Evolutionary conservation across 2,329 filamentous ascomycete genomes (phyloP).

Genomic region (Elsinoe batatas): DNA sequence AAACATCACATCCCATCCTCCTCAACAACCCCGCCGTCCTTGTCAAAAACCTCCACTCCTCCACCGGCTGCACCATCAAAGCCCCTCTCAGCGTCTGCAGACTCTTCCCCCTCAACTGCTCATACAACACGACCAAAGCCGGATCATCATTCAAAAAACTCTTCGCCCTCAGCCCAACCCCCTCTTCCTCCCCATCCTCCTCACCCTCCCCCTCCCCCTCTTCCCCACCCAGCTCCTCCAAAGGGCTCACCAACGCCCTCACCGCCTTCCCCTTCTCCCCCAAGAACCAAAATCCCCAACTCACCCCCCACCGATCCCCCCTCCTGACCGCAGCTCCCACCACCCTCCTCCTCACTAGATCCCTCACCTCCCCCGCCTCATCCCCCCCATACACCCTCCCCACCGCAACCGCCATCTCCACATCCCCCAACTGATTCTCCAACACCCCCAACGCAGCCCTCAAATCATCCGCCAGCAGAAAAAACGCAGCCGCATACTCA

Average conservation of each 20-base stretch:
- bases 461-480: constrained; percentile 76
- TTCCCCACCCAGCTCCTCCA: constrained; percentile 54
- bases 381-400: constrained; percentile 84
- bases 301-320: constrained; percentile 86
- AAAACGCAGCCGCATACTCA: constrained; percentile 92
- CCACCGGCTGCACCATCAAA: constrained; percentile 63
- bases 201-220: background rate
- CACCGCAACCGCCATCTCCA: constrained; percentile 83
- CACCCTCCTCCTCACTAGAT: constrained; percentile 69
- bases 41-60: constrained; percentile 82
- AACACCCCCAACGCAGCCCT: constrained; percentile 81
- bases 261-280: constrained; percentile 74
- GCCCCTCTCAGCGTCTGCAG: constrained; percentile 79
- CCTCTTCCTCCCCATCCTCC: background rate
- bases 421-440: constrained; percentile 74
- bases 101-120: constrained; percentile 70
- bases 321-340: constrained; percentile 66
- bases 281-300: constrained; percentile 93
- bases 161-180: constrained; percentile 56
- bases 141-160: constrained; percentile 86
- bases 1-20: constrained; percentile 60
- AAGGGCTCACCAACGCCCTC: constrained; percentile 58
- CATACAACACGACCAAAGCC: constrained; percentile 76
- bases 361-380: constrained; percentile 59
- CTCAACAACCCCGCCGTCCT: constrained; percentile 54